Conservation (phyloP, 73 alveolate species). For the Paramecium octaurelia region DNA sequence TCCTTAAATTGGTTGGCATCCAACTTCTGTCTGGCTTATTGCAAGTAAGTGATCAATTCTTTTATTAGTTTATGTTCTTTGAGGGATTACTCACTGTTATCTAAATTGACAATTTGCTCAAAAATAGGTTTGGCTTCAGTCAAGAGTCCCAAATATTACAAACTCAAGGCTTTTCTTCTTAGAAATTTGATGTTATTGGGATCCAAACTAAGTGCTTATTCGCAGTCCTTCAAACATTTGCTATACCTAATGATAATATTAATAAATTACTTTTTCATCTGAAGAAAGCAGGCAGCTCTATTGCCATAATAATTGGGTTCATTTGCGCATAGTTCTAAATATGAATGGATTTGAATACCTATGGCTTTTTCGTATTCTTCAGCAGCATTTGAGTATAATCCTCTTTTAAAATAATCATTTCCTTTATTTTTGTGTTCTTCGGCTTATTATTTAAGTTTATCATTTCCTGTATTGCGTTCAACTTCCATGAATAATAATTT, state of each 20-base stretch:
- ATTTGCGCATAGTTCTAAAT: constrained; percentile 59
- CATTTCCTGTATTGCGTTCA: neutral
- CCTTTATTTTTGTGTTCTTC: constrained; percentile 87
- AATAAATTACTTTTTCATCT: constrained; percentile 65
- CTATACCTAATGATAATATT: constrained; percentile 31
- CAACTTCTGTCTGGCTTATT: neutral
- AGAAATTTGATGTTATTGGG: constrained; percentile 80
- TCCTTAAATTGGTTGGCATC: neutral
- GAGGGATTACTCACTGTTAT: constrained; percentile 51
- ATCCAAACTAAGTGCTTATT: constrained; percentile 80
- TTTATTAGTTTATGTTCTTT: constrained; percentile 41
- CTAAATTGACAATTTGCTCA: constrained; percentile 57
- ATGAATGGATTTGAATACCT: neutral
- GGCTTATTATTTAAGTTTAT: constrained; percentile 46
- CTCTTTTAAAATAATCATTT: constrained; percentile 85
- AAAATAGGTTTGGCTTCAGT: constrained; percentile 70
- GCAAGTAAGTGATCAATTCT: neutral
- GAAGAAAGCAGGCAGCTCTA: constrained; percentile 88
- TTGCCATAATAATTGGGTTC: constrained; percentile 87
- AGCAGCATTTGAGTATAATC: constrained; percentile 82
- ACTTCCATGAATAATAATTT: constrained; percentile 3
- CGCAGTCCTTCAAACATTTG: constrained; percentile 86
- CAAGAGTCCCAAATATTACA: constrained; percentile 71
- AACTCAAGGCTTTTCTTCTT: constrained; percentile 76
- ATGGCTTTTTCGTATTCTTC: constrained; percentile 86